Base-by-base conservation (phyloP, 345 rosid species). In the Ricinus communis region DNA sequence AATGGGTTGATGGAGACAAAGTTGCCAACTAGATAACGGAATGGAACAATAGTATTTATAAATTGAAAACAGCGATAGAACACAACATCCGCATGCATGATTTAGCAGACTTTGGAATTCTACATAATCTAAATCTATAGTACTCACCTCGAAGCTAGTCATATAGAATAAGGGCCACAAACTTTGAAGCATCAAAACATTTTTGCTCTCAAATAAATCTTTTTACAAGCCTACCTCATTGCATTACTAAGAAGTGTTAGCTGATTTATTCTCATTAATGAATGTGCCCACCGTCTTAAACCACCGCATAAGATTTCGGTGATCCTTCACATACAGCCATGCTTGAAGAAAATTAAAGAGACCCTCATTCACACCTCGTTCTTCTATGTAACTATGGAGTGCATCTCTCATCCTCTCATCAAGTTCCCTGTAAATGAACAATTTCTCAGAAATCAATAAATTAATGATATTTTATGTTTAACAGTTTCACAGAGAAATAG, bases 311-410 rank as follows among this genome's bases (percentile, higher is more conserved):
- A 95, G 81, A 72, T 82, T 86, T 31, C 91, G 81, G 65, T 89
- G 94, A 56, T 90, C 97, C 83, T 92, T 95, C 36, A 92, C 96
- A 57, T 92, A 95, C 9, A 95, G 82, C 95, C 97, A 95, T 1
- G 97, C 96, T 69, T 87, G 99, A 76, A 95, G 93, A 81, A 95
- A 95, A 31, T 80, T 87, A 77, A 95, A 95, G 49, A 90, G 96
- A 78, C 73, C 71, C 81, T 89, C 93, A 50, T 88, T 80, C 74
- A 94, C 87, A 54, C 98, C 97, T 46, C 97, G 83, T 36, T 91
- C 97, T 40, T 88, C 94, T 57, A 94, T 77, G 77, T 75, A 94
- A 58, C 78, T 71, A 82, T 92, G 97, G 75, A 94, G 75, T 30
- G 78, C 88, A 63, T 94, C 96, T 71, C 96, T 87, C 91, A 88